Percentiles rank a stretch among this genome's conserved stretches.
phyloP scores from a whole-genome alignment of 768 basidiomycete species.

The Lanmaoa pseudosensibilis region DNA sequence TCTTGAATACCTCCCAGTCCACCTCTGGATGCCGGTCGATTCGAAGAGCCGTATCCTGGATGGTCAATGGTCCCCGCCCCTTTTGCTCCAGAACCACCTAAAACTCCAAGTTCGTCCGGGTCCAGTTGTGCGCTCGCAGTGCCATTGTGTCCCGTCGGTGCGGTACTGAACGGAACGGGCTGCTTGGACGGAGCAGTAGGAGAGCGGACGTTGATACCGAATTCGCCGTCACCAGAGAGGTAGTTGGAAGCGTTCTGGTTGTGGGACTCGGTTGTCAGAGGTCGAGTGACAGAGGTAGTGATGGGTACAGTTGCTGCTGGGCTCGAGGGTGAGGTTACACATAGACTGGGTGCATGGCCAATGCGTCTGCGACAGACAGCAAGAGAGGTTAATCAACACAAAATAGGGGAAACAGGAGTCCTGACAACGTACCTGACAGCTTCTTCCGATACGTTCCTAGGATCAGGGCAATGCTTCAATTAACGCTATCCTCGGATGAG shows the following conservation, averaged over 20 bases:
- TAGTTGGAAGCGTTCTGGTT: conserved; percentile 8
- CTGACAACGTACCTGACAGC: conserved; percentile 49
- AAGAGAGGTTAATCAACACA: neutral
- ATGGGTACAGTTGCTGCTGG: conserved; percentile 33
- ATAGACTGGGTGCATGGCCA: conserved; percentile 45
- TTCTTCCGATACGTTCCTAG: conserved; percentile 70
- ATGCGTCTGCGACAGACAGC: conserved; percentile 41
- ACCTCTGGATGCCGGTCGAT: conserved; percentile 15
- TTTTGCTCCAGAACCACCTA: conserved; percentile 13
- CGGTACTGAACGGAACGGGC: conserved; percentile 31
- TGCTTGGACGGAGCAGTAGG: conserved; percentile 16
- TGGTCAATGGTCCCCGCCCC: conserved; percentile 27
- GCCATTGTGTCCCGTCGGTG: conserved; percentile 26
- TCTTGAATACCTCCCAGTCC: conserved; percentile 29
- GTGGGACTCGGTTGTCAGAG: conserved; percentile 23
- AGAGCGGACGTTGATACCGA: conserved; percentile 3
- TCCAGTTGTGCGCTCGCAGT: conserved; percentile 11
- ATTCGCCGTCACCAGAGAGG: conserved; percentile 11
- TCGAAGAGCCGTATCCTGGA: conserved; percentile 25
- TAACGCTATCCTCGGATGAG: neutral
- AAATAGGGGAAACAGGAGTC: neutral
- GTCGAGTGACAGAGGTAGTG: conserved; percentile 22
- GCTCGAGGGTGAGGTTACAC: conserved; percentile 27
- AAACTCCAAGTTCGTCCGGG: conserved; percentile 23
- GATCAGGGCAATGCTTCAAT: neutral